phyloP scores from a whole-genome alignment of 2,329 filamentous ascomycete species.

The Apiospora marii region DNA sequence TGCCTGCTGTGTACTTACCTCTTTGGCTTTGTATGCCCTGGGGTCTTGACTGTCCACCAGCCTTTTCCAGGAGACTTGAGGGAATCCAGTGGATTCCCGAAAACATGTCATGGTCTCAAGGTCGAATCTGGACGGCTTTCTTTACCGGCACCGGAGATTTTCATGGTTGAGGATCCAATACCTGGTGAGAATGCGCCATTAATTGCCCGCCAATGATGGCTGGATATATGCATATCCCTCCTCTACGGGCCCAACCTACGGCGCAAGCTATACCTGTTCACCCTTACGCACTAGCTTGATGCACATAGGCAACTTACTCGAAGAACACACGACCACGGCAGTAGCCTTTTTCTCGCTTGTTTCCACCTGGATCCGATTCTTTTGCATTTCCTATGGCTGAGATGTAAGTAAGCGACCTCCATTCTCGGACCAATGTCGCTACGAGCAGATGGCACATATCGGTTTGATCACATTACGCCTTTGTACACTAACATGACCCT shows the following conservation, averaged over 20 bases:
- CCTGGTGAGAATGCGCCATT: neutral
- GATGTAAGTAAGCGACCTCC: constrained; percentile 9
- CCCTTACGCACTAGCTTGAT: constrained; percentile 10
- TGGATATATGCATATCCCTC: neutral
- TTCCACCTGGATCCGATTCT: neutral
- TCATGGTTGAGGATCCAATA: no score
- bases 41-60: neutral
- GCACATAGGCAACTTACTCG: constrained; percentile 8
- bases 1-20: neutral
- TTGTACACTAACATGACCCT: neutral
- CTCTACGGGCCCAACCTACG: neutral
- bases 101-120: neutral
- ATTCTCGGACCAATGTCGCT: constrained; percentile 37
- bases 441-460: constrained; percentile 30
- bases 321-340: constrained; percentile 15
- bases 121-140: neutral
- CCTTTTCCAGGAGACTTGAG: neutral
- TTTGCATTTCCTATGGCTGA: neutral
- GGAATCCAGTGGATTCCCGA: neutral
- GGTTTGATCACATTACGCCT: neutral
- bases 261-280: neutral
- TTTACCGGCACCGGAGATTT: neutral
- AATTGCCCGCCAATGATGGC: neutral
- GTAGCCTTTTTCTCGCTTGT: neutral
- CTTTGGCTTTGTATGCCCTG: neutral